A percentile compares a stretch with the other conserved stretches of the same genome.
These are phyloP conservation scores for Penicillium macrosclerotiorum DNA, from an alignment of 495 filamentous ascomycete genomes.

Conservation along the genomic window DNA sequence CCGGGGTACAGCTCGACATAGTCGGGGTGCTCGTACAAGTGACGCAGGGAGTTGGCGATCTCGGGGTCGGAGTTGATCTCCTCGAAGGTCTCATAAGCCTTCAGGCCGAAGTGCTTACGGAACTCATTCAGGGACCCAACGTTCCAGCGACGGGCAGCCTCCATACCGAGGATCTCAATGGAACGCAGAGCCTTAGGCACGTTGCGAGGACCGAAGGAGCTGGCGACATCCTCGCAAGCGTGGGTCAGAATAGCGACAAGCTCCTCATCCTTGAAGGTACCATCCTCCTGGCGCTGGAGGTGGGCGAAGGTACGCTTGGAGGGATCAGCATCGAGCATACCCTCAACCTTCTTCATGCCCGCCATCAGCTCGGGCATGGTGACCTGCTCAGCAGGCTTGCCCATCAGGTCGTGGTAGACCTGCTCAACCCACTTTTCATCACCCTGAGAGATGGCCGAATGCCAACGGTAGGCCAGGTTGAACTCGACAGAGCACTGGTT, in stretches of 20 bases:
- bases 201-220: slow-evolving; percentile 57
- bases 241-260: slow-evolving; percentile 59
- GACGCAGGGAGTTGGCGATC: slow-evolving; percentile 49
- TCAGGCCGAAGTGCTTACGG: slow-evolving; percentile 58
- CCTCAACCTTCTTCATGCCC: slow-evolving; percentile 52
- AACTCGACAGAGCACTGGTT: slow-evolving; percentile 73
- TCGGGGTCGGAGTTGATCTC: slow-evolving; percentile 61
- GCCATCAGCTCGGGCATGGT: slow-evolving; percentile 49
- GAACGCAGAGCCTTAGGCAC: slow-evolving; percentile 57
- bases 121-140: slow-evolving; percentile 63
- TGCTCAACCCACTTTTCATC: slow-evolving; percentile 67
- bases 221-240: slow-evolving; percentile 59
- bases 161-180: slow-evolving; percentile 60
- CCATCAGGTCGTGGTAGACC: slow-evolving; percentile 52
- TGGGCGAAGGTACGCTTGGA: slow-evolving; percentile 57
- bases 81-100: slow-evolving; percentile 58
- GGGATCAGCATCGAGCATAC: slow-evolving; percentile 49
- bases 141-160: slow-evolving; percentile 60
- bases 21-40: slow-evolving; percentile 61
- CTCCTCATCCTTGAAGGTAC: slow-evolving; percentile 60
- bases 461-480: slow-evolving; percentile 72
- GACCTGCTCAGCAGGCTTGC: slow-evolving; percentile 55
- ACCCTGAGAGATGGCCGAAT: slow-evolving; percentile 58
- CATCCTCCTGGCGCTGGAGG: slow-evolving; percentile 53
- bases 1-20: slow-evolving; percentile 64